Base-by-base conservation (phyloP, 2,329 filamentous ascomycete genomes). In the Pseudogymnoascus sp. region DNA sequence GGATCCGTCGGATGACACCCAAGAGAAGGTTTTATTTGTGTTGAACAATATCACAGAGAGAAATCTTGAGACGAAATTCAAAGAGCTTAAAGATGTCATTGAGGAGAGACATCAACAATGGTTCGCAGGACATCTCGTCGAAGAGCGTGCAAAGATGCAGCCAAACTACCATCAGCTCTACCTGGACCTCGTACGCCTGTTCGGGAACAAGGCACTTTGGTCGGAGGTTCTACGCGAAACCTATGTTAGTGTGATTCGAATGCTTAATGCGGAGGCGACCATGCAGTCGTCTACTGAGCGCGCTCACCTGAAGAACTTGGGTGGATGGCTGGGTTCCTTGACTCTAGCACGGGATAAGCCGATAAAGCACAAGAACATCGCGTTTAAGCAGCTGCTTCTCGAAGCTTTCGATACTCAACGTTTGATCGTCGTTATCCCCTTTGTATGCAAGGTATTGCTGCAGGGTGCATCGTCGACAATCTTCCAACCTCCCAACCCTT, bases 121-220 rank as follows among this genome's bases (percentile, higher is more conserved):
- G 95, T 99, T 99, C 72, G 95, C 96, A 6, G 87, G 87, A 59
- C 96, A 97, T 72, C 81, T 99, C 9, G 95, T 99, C 2, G 93
- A 97, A 72, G 91, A 97, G 74, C 91, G 96, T 53, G 96, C 93
- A 33, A 97, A 97, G 76, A 88, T 96, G 80, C 93, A 99, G 74
- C 93, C 93, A 5, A 99, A 99, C 75, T 97, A 96, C 72, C 95
- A 99, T 70, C 84, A 89, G 65, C 85, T 99, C 21, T 99, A 99
- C 73, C 83, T 97, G 60, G 90, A 96, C 70, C 83, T 99, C 61
- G 83, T 99, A 65, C 88, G 88, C 63, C 84, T 92, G 35, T 91
- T 97, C 69, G 85, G 90, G 68, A 87, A 95, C 73, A 89, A 85
- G 71, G 77, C 82, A 9, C 79, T 99, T 1, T 96, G 91, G 89